Percentiles rank a stretch among this genome's conserved stretches.
phyloP scores from a whole-genome alignment of 2,329 filamentous ascomycete genomes.

The Microthyrium microscopicum region DNA sequence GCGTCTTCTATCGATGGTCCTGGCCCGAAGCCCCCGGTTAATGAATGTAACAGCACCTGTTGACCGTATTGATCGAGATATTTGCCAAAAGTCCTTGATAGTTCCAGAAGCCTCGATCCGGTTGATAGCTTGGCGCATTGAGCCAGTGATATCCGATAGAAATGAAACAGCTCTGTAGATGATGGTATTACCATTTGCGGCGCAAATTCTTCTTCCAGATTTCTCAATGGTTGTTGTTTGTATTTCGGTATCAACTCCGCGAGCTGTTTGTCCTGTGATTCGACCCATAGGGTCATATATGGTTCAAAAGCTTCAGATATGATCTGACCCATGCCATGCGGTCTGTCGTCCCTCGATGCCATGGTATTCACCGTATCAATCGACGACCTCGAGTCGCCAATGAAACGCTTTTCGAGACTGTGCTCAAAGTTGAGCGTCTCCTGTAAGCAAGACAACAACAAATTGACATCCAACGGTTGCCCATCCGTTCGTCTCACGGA shows the following conservation, averaged over 20 bases:
- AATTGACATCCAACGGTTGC: conserved; percentile 71
- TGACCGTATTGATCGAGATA: conserved; percentile 94
- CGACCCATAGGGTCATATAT: conserved; percentile 92
- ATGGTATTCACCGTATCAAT: conserved; percentile 93
- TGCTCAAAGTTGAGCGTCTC: conserved; percentile 97
- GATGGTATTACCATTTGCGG: conserved; percentile 79
- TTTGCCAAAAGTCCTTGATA: conserved; percentile 73
- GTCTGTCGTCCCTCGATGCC: conserved; percentile 58
- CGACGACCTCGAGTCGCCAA: conserved; percentile 52
- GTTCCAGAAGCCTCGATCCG: conserved; percentile 66
- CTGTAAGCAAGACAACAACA: conserved; percentile 76
- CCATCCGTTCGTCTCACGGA: conserved; percentile 68
- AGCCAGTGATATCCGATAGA: conserved; percentile 81
- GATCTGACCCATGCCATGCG: conserved; percentile 67
- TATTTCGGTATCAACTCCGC: conserved; percentile 76
- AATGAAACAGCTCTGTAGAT: conserved; percentile 92
- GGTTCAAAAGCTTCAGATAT: conserved; percentile 97
- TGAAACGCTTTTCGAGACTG: conserved; percentile 68
- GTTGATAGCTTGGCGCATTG: conserved; percentile 96
- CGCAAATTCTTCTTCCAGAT: conserved; percentile 81
- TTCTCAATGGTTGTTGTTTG: conserved; percentile 61
- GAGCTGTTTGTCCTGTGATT: conserved; percentile 82
- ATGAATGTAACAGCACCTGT: conserved; percentile 65
- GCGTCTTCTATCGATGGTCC: conserved; percentile 55
- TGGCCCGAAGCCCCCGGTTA: conserved; percentile 40